Percentiles rank a stretch among this genome's conserved stretches.
These are phyloP conservation scores for Tolypocladium ophioglossoides DNA, from an alignment of 2,329 filamentous ascomycete genomes.

Conservation along the genomic window DNA sequence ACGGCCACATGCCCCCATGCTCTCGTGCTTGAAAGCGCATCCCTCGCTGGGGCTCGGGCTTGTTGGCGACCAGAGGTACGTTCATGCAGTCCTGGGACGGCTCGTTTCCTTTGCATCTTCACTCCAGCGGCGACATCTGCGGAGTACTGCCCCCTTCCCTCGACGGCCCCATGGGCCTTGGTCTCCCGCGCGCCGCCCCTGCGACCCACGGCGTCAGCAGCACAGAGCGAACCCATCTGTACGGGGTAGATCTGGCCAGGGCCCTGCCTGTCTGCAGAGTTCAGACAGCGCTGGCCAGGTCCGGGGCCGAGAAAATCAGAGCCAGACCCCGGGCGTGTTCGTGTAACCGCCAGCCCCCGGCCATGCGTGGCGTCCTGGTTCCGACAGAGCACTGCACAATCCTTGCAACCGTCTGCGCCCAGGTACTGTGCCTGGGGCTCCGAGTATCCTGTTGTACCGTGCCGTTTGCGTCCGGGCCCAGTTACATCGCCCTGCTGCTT, in stretches of 20 bases:
- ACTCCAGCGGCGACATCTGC: not conserved
- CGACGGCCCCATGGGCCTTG: not conserved
- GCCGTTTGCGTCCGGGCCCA: conserved; percentile 7
- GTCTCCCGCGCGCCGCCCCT: not conserved
- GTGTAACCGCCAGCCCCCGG: conserved; percentile 10
- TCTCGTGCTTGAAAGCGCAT: not conserved
- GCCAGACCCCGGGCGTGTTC: conserved; percentile 5
- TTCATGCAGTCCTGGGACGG: not conserved
- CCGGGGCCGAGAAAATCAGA: conserved; percentile 5
- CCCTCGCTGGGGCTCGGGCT: not conserved
- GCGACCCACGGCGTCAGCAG: not conserved
- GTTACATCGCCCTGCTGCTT: conserved; percentile 6
- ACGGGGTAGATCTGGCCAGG: conserved; percentile 1
- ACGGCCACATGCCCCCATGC: too few relatives aligned
- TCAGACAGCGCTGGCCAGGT: conserved; percentile 1
- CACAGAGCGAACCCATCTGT: not conserved
- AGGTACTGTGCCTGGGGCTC: conserved; percentile 9
- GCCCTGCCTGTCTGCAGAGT: not conserved
- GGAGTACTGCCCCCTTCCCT: not conserved
- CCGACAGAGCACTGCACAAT: conserved; percentile 10
- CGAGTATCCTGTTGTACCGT: conserved; percentile 12
- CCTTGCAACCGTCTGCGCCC: conserved; percentile 8
- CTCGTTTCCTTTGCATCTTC: not conserved
- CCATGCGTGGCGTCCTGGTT: conserved; percentile 14
- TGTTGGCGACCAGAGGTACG: not conserved